A percentile compares a stretch with the other conserved stretches of the same genome.
Evolutionary conservation across 495 filamentous ascomycete genomes (phyloP).

Genomic region (Neurospora pannonica): DNA sequence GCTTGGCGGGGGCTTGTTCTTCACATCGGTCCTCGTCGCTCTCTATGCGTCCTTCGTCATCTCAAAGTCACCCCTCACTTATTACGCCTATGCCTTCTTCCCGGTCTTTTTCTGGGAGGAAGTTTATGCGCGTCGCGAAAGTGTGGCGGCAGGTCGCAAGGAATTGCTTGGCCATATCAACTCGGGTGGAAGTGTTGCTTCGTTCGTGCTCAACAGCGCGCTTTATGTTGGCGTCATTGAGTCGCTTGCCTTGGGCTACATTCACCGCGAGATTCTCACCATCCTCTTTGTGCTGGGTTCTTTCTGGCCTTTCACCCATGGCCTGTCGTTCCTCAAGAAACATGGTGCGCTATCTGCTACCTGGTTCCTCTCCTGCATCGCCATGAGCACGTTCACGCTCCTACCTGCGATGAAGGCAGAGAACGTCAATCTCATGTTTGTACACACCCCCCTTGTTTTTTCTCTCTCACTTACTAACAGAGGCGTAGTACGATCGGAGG

Average conservation of each 20-base stretch:
- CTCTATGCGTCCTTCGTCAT: constrained; percentile 72
- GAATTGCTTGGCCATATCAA: constrained; percentile 60
- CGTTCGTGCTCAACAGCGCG: constrained; percentile 51
- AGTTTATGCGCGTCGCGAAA: constrained; percentile 68
- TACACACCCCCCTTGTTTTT: constrained; percentile 4
- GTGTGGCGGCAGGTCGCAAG: constrained; percentile 56
- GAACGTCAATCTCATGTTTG: constrained; percentile 67
- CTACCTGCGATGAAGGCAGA: constrained; percentile 82
- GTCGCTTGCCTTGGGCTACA: constrained; percentile 75
- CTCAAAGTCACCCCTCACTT: constrained; percentile 71
- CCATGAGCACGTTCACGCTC: constrained; percentile 88
- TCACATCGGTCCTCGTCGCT: constrained; percentile 62
- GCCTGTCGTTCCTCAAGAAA: constrained; percentile 55
- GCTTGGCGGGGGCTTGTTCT: constrained; percentile 49
- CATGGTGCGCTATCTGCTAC: constrained; percentile 54
- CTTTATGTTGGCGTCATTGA: constrained; percentile 67
- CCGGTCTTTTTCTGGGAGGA: constrained; percentile 96
- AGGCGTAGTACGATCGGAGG: constrained; percentile 60
- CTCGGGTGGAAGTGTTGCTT: constrained; percentile 43
- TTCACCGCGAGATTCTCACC: constrained; percentile 79
- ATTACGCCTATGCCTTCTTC: constrained; percentile 89
- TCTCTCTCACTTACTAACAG: constrained; percentile 19
- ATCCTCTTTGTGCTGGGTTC: constrained; percentile 64
- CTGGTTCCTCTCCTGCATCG: constrained; percentile 66
- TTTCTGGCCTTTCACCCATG: constrained; percentile 72